These are phyloP conservation scores for Fusarium piperis DNA, from an alignment of 2,329 filamentous ascomycete genomes.

Conservation along the genomic window DNA sequence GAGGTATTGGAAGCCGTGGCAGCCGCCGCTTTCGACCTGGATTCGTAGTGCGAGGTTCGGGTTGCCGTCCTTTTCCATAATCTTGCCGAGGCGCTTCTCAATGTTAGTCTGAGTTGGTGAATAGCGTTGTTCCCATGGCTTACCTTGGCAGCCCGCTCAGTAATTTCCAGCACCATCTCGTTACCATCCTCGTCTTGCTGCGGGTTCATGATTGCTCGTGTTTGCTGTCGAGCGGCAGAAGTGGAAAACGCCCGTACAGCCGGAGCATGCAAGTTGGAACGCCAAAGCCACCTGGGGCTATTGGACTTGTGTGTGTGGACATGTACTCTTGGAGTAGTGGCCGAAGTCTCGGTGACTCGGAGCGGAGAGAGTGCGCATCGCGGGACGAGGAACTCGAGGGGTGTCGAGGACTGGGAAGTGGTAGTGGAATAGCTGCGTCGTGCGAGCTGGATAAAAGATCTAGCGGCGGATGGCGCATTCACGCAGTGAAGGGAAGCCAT, in stretches of 20 bases:
- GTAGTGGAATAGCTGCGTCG: slow-evolving; percentile 47
- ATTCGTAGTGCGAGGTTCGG: slow-evolving; percentile 88
- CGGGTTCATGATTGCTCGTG: slow-evolving; percentile 72
- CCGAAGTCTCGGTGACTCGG: background rate
- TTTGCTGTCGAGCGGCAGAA: slow-evolving; percentile 51
- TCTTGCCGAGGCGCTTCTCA: slow-evolving; percentile 75
- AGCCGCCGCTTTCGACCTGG: slow-evolving; percentile 91
- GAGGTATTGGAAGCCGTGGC: slow-evolving; percentile 97
- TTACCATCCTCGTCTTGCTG: slow-evolving; percentile 84
- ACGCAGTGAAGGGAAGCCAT: slow-evolving; percentile 53
- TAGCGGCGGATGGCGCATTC: slow-evolving; percentile 51
- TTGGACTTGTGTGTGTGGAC: background rate
- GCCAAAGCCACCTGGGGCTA: background rate
- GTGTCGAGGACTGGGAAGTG: slow-evolving; percentile 36
- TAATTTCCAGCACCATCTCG: slow-evolving; percentile 86
- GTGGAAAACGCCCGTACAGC: slow-evolving; percentile 49
- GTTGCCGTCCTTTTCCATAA: slow-evolving; percentile 77
- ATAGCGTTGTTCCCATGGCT: slow-evolving; percentile 14
- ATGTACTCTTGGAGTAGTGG: background rate
- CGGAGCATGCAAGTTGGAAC: slow-evolving; percentile 3
- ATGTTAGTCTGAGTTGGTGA: slow-evolving; percentile 14
- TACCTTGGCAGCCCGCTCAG: slow-evolving; percentile 82
- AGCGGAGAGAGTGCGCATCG: slow-evolving; percentile 30
- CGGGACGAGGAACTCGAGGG: slow-evolving; percentile 55
- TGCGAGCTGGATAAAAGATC: slow-evolving; percentile 54